phyloP scores from a whole-genome alignment of 306 rosid species.

The Acacia crassicarpa region DNA sequence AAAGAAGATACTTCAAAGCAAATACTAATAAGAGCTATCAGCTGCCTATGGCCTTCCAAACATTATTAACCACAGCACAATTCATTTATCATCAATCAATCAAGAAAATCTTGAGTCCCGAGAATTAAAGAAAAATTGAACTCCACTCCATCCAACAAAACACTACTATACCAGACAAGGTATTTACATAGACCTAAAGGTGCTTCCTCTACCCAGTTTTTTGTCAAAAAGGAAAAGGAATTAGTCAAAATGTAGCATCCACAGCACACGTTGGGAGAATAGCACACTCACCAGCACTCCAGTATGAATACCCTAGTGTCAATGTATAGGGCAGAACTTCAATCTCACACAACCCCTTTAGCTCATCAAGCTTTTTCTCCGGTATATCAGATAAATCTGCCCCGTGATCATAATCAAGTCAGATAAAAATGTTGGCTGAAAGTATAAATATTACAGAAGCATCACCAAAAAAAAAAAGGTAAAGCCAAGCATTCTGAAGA shows the following conservation, averaged over 20 bases:
- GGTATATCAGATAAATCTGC: constrained; percentile 79
- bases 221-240: neutral
- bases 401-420: constrained; percentile 21
- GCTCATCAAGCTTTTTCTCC: constrained; percentile 56
- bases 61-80: neutral
- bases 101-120: neutral
- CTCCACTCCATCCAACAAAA: neutral
- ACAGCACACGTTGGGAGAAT: constrained; percentile 14
- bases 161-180: neutral
- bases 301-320: constrained; percentile 85
- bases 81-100: neutral
- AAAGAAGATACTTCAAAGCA: neutral
- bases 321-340: constrained; percentile 79
- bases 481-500: neutral
- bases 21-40: neutral
- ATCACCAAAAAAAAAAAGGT: neutral
- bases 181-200: neutral
- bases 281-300: constrained; percentile 78
- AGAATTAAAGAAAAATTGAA: neutral
- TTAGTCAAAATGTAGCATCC: neutral
- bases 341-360: constrained; percentile 64
- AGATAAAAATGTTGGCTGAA: constrained; percentile 14
- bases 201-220: neutral
- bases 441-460: neutral
- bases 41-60: neutral